These are phyloP conservation scores for Ustilago loliicola DNA, from an alignment of 1,284 basidiomycete genomes.

Conservation along the genomic window DNA sequence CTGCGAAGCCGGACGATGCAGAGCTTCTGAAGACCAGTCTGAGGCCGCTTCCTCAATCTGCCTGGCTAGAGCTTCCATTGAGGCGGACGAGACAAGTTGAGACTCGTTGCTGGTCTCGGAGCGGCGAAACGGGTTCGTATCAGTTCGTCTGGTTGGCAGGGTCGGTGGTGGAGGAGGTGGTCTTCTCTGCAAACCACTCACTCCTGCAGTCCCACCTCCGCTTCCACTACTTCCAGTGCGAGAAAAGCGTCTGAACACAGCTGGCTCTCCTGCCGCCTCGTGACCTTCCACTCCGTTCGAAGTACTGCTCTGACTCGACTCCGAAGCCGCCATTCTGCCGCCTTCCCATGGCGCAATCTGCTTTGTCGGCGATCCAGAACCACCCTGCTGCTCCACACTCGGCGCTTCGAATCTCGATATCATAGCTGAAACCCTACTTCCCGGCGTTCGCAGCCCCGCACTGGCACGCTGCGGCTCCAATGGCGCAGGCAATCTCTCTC, in stretches of 20 bases:
- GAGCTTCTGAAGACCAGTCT: slow-evolving; percentile 16
- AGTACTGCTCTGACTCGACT: slow-evolving; percentile 11
- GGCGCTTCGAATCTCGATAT: slow-evolving; percentile 44
- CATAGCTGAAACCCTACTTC: slow-evolving; percentile 49
- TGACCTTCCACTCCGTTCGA: neutral
- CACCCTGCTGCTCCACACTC: slow-evolving; percentile 4
- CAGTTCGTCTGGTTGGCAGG: slow-evolving; percentile 5
- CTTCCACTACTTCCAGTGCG: neutral
- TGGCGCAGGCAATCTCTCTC: slow-evolving; percentile 36
- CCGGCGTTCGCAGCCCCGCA: slow-evolving; percentile 11
- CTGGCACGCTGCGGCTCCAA: slow-evolving; percentile 31
- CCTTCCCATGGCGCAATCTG: neutral
- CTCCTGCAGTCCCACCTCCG: neutral
- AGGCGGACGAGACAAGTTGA: neutral
- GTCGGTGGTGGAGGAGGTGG: slow-evolving; percentile 35
- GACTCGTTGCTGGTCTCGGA: neutral
- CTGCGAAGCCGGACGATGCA: neutral
- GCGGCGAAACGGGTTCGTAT: slow-evolving; percentile 18
- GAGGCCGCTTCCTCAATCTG: slow-evolving; percentile 39
- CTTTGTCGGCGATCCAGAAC: slow-evolving; percentile 10
- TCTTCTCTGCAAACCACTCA: slow-evolving; percentile 15
- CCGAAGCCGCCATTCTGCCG: neutral
- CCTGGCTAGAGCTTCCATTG: slow-evolving; percentile 31
- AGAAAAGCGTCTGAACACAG: slow-evolving; percentile 34
- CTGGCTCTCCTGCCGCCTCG: neutral